Evolutionary conservation across 2,329 filamentous ascomycete species (phyloP), one percentile per base, ranked within the genome.

Genomic region (Stemphylium beticola): DNA sequence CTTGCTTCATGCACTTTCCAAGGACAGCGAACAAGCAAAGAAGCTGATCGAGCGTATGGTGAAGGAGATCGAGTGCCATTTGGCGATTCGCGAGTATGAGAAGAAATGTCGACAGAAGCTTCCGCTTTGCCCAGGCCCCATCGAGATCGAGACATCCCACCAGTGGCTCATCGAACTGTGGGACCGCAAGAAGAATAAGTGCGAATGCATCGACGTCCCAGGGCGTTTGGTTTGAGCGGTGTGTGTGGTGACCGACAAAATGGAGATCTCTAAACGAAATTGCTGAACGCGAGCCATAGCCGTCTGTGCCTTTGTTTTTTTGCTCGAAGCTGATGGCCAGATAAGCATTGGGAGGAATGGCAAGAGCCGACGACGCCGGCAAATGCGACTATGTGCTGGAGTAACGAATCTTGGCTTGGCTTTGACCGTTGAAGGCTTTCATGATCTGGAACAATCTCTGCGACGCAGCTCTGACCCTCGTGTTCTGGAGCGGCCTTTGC

Each of bases 71-170:
- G 36, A 54, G 4, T 55, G 51, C 29, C 62, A 72, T 43, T 31
- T 57, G n/a, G 55, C 50, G 18, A 61, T 66, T 18, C 52, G 56
- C 15, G 46, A 64, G 15, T 73, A 72, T 44, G 67, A 73, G 52
- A 43, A 53, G 39, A 55, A 59, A 17, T 50, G 26, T 36, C 63
- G 66, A 31, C 63, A 66, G 37, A 69, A 56, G 38, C 42, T 73
- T 20, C 65, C 69, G 8, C 38, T 61, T 10, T 69, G 62, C 42
- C 60, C 56, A 14, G 66, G 67, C n/a, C 62, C 66, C 9, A 61
- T 70, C 22, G 44, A 52, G 6, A 41, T 68, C 4, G 60, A 68
- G 36, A 40, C 47, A 2, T 49, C 62, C 11, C 67, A 71, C 33
- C 58, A 68, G 26, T 69, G 66, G 61, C 62, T 68, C 12, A 48